Conservation (phyloP, 352 stramenopile genomes). For the Peronosclerospora sorghi region DNA sequence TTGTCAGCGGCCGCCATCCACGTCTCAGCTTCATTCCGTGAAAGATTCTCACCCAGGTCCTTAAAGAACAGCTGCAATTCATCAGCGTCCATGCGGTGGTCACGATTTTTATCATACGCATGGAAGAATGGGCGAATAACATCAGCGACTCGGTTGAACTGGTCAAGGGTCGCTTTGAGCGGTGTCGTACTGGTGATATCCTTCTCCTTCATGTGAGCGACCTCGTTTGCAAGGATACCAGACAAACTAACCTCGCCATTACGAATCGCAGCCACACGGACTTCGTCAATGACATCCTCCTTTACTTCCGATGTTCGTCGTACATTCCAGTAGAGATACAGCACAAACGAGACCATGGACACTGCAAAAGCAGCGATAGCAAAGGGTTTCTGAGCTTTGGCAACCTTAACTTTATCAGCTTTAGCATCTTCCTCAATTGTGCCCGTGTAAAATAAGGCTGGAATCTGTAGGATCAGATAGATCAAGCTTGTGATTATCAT, state of each 20-base stretch:
- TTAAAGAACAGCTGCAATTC: conserved; percentile 90
- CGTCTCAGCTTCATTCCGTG: conserved; percentile 54
- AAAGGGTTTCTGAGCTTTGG: conserved; percentile 81
- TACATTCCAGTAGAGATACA: conserved; percentile 90
- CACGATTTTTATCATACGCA: conserved; percentile 88
- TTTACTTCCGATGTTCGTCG: conserved; percentile 61
- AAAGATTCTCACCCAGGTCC: conserved; percentile 89
- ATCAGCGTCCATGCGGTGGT: conserved; percentile 81
- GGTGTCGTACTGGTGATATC: conserved; percentile 27
- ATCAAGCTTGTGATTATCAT: conserved; percentile 90
- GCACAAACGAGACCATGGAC: conserved; percentile 83
- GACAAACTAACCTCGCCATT: conserved; percentile 71
- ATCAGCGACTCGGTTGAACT: conserved; percentile 76
- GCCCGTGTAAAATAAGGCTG: conserved; percentile 84
- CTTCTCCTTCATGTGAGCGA: conserved; percentile 53
- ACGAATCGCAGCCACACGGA: conserved; percentile 58
- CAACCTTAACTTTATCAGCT: conserved; percentile 58
- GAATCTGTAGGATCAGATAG: conserved; percentile 94
- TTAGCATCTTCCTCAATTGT: conserved; percentile 44
- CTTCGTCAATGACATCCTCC: conserved; percentile 55
- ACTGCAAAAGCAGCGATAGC: conserved; percentile 83
- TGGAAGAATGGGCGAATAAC: conserved; percentile 90
- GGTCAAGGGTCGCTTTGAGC: conserved; percentile 36
- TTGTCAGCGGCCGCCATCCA: conserved; percentile 88
- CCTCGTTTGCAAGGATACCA: conserved; percentile 63